Evolutionary conservation across 768 basidiomycete genomes (phyloP).

Genomic region (Trametes cubensis): DNA sequence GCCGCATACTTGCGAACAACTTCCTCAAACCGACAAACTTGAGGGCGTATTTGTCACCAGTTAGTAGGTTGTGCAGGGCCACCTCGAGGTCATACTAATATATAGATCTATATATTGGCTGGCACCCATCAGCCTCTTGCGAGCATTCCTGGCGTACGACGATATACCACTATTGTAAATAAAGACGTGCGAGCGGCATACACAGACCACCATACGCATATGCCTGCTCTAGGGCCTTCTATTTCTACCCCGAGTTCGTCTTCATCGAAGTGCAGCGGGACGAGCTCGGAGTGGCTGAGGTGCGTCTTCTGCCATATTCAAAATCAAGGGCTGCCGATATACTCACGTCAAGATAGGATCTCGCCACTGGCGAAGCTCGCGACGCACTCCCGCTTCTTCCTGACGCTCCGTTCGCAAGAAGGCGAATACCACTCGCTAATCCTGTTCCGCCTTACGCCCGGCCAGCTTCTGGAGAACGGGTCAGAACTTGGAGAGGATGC

Average conservation of each 20-base stretch:
- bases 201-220: no score
- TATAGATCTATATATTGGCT: no score
- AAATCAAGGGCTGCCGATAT: not conserved
- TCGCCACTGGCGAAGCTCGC: slow-evolving; percentile 47
- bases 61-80: no score
- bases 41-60: no score
- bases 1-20: no score
- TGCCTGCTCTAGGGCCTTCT: not conserved
- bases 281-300: slow-evolving; percentile 3
- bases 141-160: no score
- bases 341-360: slow-evolving; percentile 39
- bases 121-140: no score
- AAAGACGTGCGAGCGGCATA: no score
- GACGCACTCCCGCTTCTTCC: slow-evolving; percentile 60
- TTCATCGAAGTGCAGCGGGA: not conserved
- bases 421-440: slow-evolving; percentile 64
- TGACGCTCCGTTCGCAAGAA: slow-evolving; percentile 61
- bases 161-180: no score
- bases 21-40: no score
- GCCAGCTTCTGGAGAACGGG: slow-evolving; percentile 10
- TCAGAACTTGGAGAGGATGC: slow-evolving; percentile 15
- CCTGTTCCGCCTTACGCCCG: slow-evolving; percentile 60
- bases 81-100: no score
- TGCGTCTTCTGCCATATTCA: not conserved
- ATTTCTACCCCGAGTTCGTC: not conserved